Base-by-base conservation (phyloP, 1,284 basidiomycete genomes). In the Limonomyces culmigenus region DNA sequence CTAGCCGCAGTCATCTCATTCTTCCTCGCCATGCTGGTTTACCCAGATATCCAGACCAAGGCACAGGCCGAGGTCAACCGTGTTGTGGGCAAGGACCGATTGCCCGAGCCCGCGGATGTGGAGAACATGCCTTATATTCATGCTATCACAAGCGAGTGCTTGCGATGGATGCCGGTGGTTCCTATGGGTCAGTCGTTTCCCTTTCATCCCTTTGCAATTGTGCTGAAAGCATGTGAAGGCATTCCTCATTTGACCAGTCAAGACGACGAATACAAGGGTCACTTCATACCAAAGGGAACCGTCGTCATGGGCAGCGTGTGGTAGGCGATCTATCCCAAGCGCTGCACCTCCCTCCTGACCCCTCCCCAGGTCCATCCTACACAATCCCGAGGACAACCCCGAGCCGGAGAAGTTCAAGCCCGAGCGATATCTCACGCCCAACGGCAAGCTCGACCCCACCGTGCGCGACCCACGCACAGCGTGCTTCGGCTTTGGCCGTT, bases 401-500 rank as follows among this genome's bases (percentile, higher is more conserved):
- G 32, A 41, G 21, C 43, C 45, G 2, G 33, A 40, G 16, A 34
- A 18, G 13, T 46, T 45, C 38, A 30, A 41, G 18, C 45, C 45
- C 1, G 21, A 23, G 5, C 40, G 53, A 13, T 55, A 53, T 33
- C 37, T 54, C 17, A 33, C 37, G 4, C n/a, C 32, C 11, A 16
- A 16, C n/a, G 44, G 41, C 15, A 45, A 46, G 19, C 31, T 34
- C 18, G 45, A 53, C 36, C 49, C 50, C 11, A 19, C 30, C 11
- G 30, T 11, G 11, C 30, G 6, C 11, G 30, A 32, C 30, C 10
- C 16, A 10, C 23, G 23, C 8, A 32, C 30, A 10, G 6, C 8
- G 6, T 11, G 6, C 10, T 58, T 53, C 37, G 55, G 56, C 1
- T 55, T 50, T 33, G 54, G 55, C 18, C 44, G 54, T 35, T 40